A percentile compares a stretch with the other conserved stretches of the same genome.
phyloP scores from a whole-genome alignment of 768 basidiomycete genomes.

The Mycena epipterygia region DNA sequence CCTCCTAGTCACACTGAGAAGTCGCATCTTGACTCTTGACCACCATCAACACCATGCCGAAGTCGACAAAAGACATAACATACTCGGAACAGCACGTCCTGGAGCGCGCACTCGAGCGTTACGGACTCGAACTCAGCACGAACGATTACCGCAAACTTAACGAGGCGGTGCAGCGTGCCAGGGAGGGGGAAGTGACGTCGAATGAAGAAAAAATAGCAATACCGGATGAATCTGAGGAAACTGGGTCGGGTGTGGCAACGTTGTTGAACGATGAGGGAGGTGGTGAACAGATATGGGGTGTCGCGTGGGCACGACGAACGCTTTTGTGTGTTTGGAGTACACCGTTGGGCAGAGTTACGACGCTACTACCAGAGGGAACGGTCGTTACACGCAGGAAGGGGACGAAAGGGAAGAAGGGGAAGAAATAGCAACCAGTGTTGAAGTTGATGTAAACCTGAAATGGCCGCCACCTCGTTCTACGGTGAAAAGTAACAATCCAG shows the following conservation, averaged over 20 bases:
- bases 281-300: constrained; percentile 35
- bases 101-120: constrained; percentile 33
- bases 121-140: constrained; percentile 17
- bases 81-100: constrained; percentile 35
- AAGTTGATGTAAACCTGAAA: too few species aligned
- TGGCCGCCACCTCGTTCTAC: too few species aligned
- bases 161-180: constrained; percentile 20
- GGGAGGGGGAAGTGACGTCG: background rate
- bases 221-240: background rate
- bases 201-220: background rate
- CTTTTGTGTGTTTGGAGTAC: constrained; percentile 33
- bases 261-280: constrained; percentile 33
- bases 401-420: constrained; percentile 19
- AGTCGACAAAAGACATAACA: constrained; percentile 27
- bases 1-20: too few species aligned
- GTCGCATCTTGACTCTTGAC: background rate
- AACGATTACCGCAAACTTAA: constrained; percentile 32
- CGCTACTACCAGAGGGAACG: constrained; percentile 33
- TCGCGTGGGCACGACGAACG: constrained; percentile 21
- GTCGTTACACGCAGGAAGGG: constrained; percentile 32
- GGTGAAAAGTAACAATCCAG: too few species aligned
- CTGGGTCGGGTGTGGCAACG: background rate
- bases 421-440: constrained; percentile 14
- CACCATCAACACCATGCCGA: constrained; percentile 23
- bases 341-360: constrained; percentile 24